phyloP scores from a whole-genome alignment of 2,329 filamentous ascomycete species.

The Penicillium sp. region DNA sequence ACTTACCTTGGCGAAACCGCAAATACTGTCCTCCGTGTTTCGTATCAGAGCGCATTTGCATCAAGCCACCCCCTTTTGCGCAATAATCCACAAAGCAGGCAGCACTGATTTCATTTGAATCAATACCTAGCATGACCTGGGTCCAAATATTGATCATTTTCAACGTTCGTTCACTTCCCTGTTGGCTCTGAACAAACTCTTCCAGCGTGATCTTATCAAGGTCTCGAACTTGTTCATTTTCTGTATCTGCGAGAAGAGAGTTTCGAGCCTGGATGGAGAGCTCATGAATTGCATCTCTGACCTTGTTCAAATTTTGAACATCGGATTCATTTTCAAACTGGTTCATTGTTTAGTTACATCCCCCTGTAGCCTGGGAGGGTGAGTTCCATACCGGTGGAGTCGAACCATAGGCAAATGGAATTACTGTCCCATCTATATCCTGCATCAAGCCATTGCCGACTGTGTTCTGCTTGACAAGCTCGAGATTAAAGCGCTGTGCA shows the following conservation, averaged over 20 bases:
- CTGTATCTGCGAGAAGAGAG: too few species aligned
- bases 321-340: too few species aligned
- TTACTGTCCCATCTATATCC: neutral
- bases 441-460: neutral
- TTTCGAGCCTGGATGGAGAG: neutral
- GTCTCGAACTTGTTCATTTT: too few species aligned
- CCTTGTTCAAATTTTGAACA: neutral
- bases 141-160: neutral
- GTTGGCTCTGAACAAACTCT: neutral
- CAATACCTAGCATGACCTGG: neutral
- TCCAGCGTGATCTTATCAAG: neutral
- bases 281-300: neutral
- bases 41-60: slow-evolving; percentile 55
- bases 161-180: neutral
- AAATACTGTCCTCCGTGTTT: slow-evolving; percentile 57
- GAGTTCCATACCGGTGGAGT: too few species aligned
- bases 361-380: too few species aligned
- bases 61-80: slow-evolving; percentile 53
- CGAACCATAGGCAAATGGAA: neutral
- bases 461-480: neutral
- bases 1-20: slow-evolving; percentile 49
- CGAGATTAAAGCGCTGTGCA: slow-evolving; percentile 6
- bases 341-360: too few species aligned
- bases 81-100: slow-evolving; percentile 60
- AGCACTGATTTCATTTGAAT: slow-evolving; percentile 28